Percentiles rank a stretch among this genome's conserved stretches.
Evolutionary conservation across 108 stramenopile species (phyloP).

Genomic region (Craspedostauros australis): DNA sequence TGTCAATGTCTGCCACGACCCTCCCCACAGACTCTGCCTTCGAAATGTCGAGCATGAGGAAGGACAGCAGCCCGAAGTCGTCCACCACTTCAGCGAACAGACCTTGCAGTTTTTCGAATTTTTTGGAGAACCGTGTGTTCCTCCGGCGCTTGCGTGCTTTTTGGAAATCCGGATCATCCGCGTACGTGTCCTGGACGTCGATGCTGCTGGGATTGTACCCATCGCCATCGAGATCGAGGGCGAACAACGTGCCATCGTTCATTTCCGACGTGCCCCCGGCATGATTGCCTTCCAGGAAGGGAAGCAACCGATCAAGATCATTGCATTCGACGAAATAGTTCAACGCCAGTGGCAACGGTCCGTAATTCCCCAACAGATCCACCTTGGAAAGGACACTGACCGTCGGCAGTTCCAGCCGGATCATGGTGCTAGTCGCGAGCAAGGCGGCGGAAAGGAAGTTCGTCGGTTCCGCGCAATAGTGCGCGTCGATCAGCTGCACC

Average conservation of each 20-base stretch:
- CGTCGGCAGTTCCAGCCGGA: constrained; percentile 92
- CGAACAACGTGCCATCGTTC: constrained; percentile 17
- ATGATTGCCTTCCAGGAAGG: constrained; percentile 58
- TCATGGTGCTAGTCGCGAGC: constrained; percentile 89
- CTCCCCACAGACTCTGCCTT: constrained; percentile 77
- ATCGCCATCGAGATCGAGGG: constrained; percentile 1
- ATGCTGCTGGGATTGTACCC: constrained; percentile 9
- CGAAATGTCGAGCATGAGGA: constrained; percentile 66
- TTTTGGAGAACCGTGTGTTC: constrained; percentile 46
- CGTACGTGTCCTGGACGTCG: constrained; percentile 26
- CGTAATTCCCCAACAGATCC: constrained; percentile 62
- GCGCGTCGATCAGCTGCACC: constrained; percentile 95
- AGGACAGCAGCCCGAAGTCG: constrained; percentile 73
- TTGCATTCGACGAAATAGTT: constrained; percentile 82
- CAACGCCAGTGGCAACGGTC: constrained; percentile 58
- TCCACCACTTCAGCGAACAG: constrained; percentile 72
- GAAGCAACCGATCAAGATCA: constrained; percentile 65
- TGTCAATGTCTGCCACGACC: constrained; percentile 71
- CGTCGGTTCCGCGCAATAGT: constrained; percentile 83
- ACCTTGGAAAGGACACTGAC: constrained; percentile 95
- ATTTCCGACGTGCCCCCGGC: constrained; percentile 20
- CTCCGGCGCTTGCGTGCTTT: constrained; percentile 43
- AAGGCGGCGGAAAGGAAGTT: constrained; percentile 93
- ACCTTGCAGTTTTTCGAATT: constrained; percentile 54
- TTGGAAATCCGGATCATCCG: constrained; percentile 75